Evolutionary conservation across 768 basidiomycete genomes (phyloP), one percentile per base, ranked within the genome.

Genomic region (Boletellus emodensis): DNA sequence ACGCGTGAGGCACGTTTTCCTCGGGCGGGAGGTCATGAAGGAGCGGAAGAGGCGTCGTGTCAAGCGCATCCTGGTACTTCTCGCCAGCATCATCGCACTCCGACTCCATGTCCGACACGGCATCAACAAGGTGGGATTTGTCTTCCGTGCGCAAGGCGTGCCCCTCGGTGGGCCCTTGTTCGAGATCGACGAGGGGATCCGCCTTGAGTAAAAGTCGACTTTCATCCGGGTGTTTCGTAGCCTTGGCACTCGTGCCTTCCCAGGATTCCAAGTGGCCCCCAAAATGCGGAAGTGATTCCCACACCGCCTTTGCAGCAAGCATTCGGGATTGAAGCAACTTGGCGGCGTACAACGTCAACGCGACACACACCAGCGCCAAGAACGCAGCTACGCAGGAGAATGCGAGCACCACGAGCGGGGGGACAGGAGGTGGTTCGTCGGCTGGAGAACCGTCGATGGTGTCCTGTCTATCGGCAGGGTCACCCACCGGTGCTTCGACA

Each of bases 51-150:
- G 61, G 61, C 6, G 57, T 67, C 38, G 44, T 48, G 34, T 69
- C 67, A 7, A 67, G 48, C 7, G 63, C 65, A 41, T 67, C 66
- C 18, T 65, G 61, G 43, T 57, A 69, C n/a, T 65, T 68, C 51
- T 61, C 63, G 24, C 65, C 65, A 10, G 41, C 12, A 30, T 65
- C 65, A 34, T 61, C 65, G 46, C 15, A 48, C n/a, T 65, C 65
- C 18, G 59, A 60, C 8, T 55, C 63, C 7, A 51, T 43, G 38
- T 65, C 64, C 22, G 61, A 55, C 2, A 45, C 37, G 11, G 44
- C 48, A 52, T 63, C 50, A 11, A 37, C 28, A 48, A 43, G 37
- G 40, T 50, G 18, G 32, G 18, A 38, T 26, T 30, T 56, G 32
- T 49, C 51, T 42, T 54, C 40, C 6, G 15, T 14, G 13, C 15